Base-by-base conservation (phyloP, 352 stramenopile genomes). In the Aphanomyces cochlioides region DNA sequence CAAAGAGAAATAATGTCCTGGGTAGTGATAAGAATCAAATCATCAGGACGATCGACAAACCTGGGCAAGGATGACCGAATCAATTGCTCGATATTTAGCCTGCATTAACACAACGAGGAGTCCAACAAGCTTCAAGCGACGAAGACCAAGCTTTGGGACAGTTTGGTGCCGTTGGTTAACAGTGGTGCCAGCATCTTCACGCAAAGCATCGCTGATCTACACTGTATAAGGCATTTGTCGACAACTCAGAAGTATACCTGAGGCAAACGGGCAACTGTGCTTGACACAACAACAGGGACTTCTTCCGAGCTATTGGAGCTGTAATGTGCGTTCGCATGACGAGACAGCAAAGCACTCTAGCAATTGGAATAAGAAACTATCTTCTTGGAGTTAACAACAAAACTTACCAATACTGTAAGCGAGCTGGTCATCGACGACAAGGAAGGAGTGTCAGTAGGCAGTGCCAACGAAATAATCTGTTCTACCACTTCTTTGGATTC, bases 31-130 rank as follows among this genome's bases (percentile, higher is more conserved):
- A 13, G 47, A 68, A 4, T 65, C 12, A 21, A 72, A 41, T 71
- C n/a, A 60, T 39, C 21, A 3, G n/a, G 19, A 41, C 8, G 43
- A 41, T 19, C 19, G 15, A 37, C 65, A n/a, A 43, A 80, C 71
- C 75, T 90, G 76, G 57, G 85, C 69, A 12, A 92, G 68, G 39
- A 95, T 63, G 19, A 77, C 84, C 4, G 80, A 77, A 63, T 95
- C 87, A 48, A 95, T 86, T 56, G 84, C 81, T 66, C 87, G 78
- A 74, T 90, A 93, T 73, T 95, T 95, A 56, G 84, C 87, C 72
- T 95, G 87, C 75, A 92, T 87, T 17, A 95, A 72, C 34, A 92
- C 66, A 68, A 92, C 85, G 39, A 95, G 65, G 5, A 95, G 73
- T 0, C 84, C 83, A 0, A 95, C 87, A 41, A 92, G 83, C 75